Conservation (phyloP, 2,329 filamentous ascomycete species). For the Magnaporthales sp. region DNA sequence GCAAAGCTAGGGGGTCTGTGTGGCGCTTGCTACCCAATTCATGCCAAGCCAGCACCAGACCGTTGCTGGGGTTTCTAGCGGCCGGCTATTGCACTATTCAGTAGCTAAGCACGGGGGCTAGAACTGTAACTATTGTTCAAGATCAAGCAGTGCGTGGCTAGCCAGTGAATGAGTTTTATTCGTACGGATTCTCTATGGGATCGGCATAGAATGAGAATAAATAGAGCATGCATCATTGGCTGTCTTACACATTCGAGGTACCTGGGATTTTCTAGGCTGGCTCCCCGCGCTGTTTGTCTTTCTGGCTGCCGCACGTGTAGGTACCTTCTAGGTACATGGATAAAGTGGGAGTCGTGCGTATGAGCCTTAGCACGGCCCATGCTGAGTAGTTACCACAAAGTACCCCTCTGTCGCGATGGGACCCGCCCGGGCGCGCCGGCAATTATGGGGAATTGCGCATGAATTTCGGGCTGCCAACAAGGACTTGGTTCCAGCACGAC, state of each 20-base stretch:
- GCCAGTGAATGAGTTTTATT: neutral
- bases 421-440: neutral
- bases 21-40: constrained; percentile 1
- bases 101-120: neutral
- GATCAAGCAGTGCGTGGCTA: neutral
- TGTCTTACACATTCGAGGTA: neutral
- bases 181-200: neutral
- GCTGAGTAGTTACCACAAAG: neutral
- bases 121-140: neutral
- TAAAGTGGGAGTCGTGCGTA: neutral
- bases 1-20: neutral
- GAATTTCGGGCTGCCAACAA: neutral
- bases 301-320: neutral
- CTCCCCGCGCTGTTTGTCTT: neutral
- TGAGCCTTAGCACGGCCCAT: neutral
- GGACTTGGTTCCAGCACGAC: neutral
- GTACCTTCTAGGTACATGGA: neutral
- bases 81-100: neutral
- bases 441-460: constrained; percentile 1
- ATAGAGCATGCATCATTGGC: neutral
- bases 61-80: neutral
- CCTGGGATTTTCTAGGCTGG: neutral
- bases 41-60: neutral
- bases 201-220: neutral
- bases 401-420: neutral